These are phyloP conservation scores for Benincasa hispida DNA, from an alignment of 306 rosid genomes.

Conservation along the genomic window DNA sequence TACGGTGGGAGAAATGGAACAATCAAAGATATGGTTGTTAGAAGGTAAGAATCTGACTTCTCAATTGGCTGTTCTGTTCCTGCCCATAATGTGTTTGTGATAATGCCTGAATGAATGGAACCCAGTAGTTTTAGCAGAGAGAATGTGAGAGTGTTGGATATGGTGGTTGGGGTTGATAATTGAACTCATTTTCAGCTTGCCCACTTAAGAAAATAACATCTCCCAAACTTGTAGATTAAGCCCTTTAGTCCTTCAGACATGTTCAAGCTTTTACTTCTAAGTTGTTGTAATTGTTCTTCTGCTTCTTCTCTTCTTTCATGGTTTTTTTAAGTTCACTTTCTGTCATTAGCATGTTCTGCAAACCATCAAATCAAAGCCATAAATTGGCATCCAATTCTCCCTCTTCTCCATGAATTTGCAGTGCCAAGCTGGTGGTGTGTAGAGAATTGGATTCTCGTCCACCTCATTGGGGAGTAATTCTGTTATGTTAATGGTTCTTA, in stretches of 20 bases:
- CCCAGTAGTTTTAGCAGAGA: not conserved
- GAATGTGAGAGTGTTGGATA: not conserved
- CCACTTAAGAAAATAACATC: not conserved
- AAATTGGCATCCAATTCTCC: not conserved
- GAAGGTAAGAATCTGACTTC: not conserved
- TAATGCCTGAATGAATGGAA: not conserved
- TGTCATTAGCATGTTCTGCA: not conserved
- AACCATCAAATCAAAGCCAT: not conserved
- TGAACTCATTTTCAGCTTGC: not conserved
- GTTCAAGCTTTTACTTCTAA: not conserved
- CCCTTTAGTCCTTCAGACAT: not conserved
- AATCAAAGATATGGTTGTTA: constrained; percentile 2
- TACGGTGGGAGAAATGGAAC: constrained; percentile 15
- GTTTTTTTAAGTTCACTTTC: not conserved
- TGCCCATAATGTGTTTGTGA: not conserved
- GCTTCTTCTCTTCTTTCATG: not conserved
- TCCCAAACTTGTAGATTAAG: not conserved
- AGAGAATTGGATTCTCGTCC: not conserved
- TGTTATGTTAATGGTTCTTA: not conserved
- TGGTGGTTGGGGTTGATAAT: constrained; percentile 3
- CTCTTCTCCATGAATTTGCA: not conserved
- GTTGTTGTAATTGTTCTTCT: not conserved
- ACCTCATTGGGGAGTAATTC: not conserved
- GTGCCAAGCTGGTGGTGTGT: not conserved
- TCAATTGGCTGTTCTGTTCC: not conserved